phyloP scores from a whole-genome alignment of 768 basidiomycete species.

The Lactarius deliciosus region DNA sequence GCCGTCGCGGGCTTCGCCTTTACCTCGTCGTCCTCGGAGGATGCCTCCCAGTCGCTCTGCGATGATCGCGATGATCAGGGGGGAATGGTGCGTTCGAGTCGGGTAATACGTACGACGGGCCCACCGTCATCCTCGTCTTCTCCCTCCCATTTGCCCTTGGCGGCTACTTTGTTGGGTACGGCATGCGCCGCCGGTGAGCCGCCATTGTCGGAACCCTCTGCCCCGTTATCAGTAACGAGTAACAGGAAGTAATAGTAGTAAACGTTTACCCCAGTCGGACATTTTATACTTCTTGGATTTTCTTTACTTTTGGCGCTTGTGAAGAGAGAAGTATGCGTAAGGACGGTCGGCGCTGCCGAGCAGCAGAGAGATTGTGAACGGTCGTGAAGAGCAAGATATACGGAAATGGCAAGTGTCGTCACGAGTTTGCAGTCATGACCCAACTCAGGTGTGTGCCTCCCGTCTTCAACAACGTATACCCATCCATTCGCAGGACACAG shows the following conservation, averaged over 20 bases:
- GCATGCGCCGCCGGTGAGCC: slow-evolving; percentile 16
- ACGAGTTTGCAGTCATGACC: slow-evolving; percentile 6
- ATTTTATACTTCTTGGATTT: slow-evolving; percentile 18
- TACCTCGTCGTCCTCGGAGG: slow-evolving; percentile 73
- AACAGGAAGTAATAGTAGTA: background rate
- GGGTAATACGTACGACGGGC: slow-evolving; percentile 60
- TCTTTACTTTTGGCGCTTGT: slow-evolving; percentile 3
- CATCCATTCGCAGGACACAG: slow-evolving; percentile 24
- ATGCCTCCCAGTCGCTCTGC: slow-evolving; percentile 95
- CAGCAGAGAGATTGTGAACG: slow-evolving; percentile 21
- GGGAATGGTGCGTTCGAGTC: background rate
- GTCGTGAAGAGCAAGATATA: background rate
- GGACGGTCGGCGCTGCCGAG: slow-evolving; percentile 28
- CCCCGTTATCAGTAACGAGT: background rate
- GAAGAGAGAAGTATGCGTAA: slow-evolving; percentile 21
- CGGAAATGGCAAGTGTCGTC: slow-evolving; percentile 16
- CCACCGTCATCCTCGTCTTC: slow-evolving; percentile 86
- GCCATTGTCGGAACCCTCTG: slow-evolving; percentile 28
- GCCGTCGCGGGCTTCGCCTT: slow-evolving; percentile 47
- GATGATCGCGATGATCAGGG: slow-evolving; percentile 23
- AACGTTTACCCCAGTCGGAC: slow-evolving; percentile 31
- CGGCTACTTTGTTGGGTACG: slow-evolving; percentile 32
- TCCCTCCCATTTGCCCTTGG: slow-evolving; percentile 72
- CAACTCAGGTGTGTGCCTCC: slow-evolving; percentile 13
- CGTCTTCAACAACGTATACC: background rate